Base-by-base conservation (phyloP, 495 filamentous ascomycete genomes). In the Podospora anserina region DNA sequence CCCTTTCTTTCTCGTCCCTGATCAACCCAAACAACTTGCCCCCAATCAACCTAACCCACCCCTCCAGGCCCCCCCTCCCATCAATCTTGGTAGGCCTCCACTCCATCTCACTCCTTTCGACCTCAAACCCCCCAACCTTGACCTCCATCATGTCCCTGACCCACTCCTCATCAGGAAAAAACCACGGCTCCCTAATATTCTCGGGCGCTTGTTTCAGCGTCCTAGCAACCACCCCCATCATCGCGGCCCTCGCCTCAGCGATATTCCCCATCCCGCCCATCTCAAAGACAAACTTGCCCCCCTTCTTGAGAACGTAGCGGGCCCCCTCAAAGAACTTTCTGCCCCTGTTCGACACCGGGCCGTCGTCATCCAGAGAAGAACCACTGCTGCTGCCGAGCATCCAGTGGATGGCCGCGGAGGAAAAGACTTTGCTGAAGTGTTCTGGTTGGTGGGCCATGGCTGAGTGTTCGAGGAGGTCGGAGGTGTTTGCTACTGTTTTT, bases 361-460 rank as follows among this genome's bases (percentile, higher is more conserved):
- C 19, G 66, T 82, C 23, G 93, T 82, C 23, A 23, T 23, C 23
- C 23, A 23, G 34, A 39, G 34, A 39, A 39, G 34, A 11, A 39
- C 34, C 34, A 39, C 1, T 23, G 23, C 23, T 23, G 23, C 23
- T 23, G 23, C 30, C 30, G 30, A 32, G 30, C 72, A 94, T 88
- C 91, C 91, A 94, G 78, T 94, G 91, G 55, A 93, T 77, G 0
- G 91, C 91, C 0, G 91, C 91, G 72, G 93, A 93, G 55, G 88
- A 91, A 75, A 93, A 90, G 69, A 91, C 81, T 75, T 92, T 92
- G 69, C 85, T 86, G 81, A 79, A 83, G 69, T 67, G 23, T 49
- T 67, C 69, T 1, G 49, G 57, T 30, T 78, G 77, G 0, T 80
- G 74, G 30, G 7, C 30, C 30, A 32, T 32, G 55, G 71, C 64